Percentiles rank a stretch among this genome's conserved stretches.
These are phyloP conservation scores for Ascoidea rubescens DNA, from an alignment of 805 yeast genomes.

Conservation along the genomic window DNA sequence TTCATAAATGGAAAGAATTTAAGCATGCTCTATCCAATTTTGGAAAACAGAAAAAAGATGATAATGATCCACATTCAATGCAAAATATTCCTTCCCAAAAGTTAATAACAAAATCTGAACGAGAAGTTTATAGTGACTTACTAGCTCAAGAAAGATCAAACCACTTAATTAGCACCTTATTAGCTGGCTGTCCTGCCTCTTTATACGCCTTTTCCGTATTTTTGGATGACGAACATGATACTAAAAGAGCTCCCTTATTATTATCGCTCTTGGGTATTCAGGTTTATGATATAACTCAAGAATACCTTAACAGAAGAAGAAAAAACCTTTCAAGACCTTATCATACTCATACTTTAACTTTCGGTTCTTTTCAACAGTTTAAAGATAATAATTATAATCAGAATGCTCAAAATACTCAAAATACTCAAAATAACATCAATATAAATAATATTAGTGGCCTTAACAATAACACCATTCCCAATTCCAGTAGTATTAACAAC, in stretches of 20 bases:
- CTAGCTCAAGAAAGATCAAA: slow-evolving; percentile 7
- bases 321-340: background rate
- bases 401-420: background rate
- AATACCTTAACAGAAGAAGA: slow-evolving; percentile 22
- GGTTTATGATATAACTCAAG: slow-evolving; percentile 35
- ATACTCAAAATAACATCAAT: background rate
- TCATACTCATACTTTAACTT: too few relatives aligned
- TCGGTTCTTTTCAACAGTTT: too few relatives aligned
- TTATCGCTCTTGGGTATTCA: slow-evolving; percentile 58
- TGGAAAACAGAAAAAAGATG: background rate
- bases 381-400: slow-evolving; percentile 1
- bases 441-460: too few relatives aligned
- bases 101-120: background rate
- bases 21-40: background rate
- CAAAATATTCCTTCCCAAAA: background rate
- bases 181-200: slow-evolving; percentile 62
- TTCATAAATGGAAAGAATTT: background rate
- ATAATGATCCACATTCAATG: background rate
- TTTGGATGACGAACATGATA: slow-evolving; percentile 61
- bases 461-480: background rate
- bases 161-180: slow-evolving; percentile 32
- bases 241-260: slow-evolving; percentile 70
- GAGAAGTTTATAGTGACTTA: slow-evolving; percentile 1
- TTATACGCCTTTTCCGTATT: slow-evolving; percentile 63
- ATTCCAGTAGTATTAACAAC: background rate